Evolutionary conservation across 768 basidiomycete genomes (phyloP), one percentile per base, ranked within the genome.

Genomic region (Phanerochaete carnosa): DNA sequence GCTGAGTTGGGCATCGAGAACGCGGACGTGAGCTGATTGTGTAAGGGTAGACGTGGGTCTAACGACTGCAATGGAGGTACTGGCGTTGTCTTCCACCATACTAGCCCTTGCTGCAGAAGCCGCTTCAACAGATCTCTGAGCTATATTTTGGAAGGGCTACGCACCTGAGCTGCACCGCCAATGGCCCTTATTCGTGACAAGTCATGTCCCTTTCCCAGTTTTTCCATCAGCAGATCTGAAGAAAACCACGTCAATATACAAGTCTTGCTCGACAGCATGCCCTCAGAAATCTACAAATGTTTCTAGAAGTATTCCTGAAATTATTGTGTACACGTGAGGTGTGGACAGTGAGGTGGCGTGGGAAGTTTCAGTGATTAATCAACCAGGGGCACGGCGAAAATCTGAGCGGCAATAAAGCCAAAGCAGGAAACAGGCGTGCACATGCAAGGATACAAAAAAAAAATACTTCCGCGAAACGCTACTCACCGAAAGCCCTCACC

Each of bases 31-130:
- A 93, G 87, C 66, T 91, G 90, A 1, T 82, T 74, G 66, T 89
- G 83, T 7, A 93, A 74, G 0, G 88, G 84, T n/a, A 84, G 72
- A 64, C 84, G 82, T 2, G 90, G 84, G 68, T 92, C 89, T 53
- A 93, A 77, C 19, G 85, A 81, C 25, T 89, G 88, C 56, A 94
- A 78, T 8, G 85, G 86, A 15, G 87, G 85, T 13, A 90, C 81
- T 11, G 90, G 82, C 8, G 86, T 88, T 1, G 89, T 86, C 74
- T 90, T 91, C 90, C 91, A 93, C 89, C 90, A 93, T 43, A 94
- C 91, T 22, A 92, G 77, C 2, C 90, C 89, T 69, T 88, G 86
- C 85, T 78, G 61, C 12, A 46, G 30, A 33, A 45, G 3, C 25
- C 5, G 49, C 26, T 50, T 43, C 16, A 47, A 13, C 49, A 55